Percentiles rank a stretch among this genome's conserved stretches.
Conservation (phyloP, 2,329 filamentous ascomycete genomes). For the Clonostachys byssicola region DNA sequence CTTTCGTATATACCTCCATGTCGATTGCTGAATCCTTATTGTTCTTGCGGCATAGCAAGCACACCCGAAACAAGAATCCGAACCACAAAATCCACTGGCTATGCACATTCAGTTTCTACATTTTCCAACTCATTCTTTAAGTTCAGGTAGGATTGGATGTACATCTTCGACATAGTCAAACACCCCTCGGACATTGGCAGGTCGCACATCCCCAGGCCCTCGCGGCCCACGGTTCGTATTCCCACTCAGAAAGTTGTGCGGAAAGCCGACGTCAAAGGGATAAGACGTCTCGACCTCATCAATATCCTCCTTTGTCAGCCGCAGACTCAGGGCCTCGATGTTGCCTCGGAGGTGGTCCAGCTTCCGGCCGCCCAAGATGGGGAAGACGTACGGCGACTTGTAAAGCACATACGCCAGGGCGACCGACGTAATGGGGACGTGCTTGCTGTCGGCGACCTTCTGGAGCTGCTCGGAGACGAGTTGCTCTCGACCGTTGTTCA, state of each 20-base stretch:
- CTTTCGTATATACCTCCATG: too few species aligned
- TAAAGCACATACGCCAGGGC: constrained; percentile 58
- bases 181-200: background rate
- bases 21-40: too few species aligned
- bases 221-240: background rate
- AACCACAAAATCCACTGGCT: too few species aligned
- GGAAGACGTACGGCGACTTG: constrained; percentile 57
- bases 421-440: constrained; percentile 59
- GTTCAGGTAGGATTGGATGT: too few species aligned
- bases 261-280: constrained; percentile 53
- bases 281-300: constrained; percentile 47
- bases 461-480: constrained; percentile 99
- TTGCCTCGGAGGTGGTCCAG: constrained; percentile 58
- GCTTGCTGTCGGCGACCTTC: constrained; percentile 99
- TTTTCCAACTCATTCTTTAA: too few species aligned
- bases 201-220: background rate
- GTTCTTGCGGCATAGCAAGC: too few species aligned
- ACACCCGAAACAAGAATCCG: too few species aligned
- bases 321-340: constrained; percentile 49
- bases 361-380: constrained; percentile 56
- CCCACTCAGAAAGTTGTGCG: constrained; percentile 12
- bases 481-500: constrained; percentile 99
- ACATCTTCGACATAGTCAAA: background rate
- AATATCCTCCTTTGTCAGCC: constrained; percentile 49
- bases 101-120: too few species aligned